phyloP scores from a whole-genome alignment of 352 stramenopile genomes.

The Elongisporangium senticosum region DNA sequence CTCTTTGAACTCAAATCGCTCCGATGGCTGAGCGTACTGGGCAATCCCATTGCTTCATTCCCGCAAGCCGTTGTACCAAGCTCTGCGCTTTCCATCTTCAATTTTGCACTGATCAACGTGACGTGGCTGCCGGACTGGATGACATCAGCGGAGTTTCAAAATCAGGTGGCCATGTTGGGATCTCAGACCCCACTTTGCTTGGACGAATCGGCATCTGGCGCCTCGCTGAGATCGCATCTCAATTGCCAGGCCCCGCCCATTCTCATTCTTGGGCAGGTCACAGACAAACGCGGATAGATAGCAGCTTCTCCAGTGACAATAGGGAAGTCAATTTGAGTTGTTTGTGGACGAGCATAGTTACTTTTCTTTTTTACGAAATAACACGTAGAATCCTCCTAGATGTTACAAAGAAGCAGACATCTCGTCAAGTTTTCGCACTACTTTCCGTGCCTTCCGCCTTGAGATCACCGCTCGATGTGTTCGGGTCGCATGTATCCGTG shows the following conservation, averaged over 20 bases:
- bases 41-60: conserved; percentile 5
- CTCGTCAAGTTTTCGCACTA: no score
- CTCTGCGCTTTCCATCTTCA: conserved; percentile 2
- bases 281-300: neutral
- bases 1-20: conserved; percentile 7
- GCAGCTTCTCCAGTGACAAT: no score
- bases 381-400: no score
- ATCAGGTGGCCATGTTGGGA: neutral
- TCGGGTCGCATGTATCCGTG: no score
- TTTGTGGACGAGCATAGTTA: no score
- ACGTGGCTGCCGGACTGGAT: conserved; percentile 6
- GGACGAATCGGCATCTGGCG: neutral
- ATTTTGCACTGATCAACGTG: conserved; percentile 8
- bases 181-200: conserved; percentile 1
- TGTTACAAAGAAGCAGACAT: no score
- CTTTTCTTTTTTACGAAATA: no score
- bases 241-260: neutral
- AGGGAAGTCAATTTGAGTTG: no score
- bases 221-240: neutral
- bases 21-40: neutral
- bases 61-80: neutral
- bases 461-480: no score
- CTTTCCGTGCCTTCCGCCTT: no score
- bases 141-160: neutral
- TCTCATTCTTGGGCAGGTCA: neutral